These are phyloP conservation scores for Leccinellum albellum DNA, from an alignment of 768 basidiomycete genomes.

Conservation along the genomic window DNA sequence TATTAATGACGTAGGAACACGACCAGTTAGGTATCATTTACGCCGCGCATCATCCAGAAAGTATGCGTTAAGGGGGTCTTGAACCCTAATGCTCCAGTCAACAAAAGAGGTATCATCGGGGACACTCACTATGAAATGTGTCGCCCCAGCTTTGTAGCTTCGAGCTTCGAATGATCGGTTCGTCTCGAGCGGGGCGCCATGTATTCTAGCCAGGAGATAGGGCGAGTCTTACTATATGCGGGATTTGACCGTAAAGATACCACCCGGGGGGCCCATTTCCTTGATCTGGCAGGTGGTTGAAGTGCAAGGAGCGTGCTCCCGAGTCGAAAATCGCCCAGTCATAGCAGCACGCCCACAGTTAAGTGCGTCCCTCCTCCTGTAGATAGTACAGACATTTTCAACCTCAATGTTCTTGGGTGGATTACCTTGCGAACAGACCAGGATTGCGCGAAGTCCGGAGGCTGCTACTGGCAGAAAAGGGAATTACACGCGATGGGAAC, in stretches of 20 bases:
- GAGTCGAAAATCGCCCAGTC: background rate
- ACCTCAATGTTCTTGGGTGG: too few relatives aligned
- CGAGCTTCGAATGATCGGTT: background rate
- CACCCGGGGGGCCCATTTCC: background rate
- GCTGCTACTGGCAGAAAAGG: too few relatives aligned
- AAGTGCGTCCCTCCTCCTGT: too few relatives aligned
- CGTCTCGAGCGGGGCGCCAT: background rate
- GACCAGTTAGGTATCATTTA: too few relatives aligned
- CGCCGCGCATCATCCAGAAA: background rate
- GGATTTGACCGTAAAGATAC: background rate
- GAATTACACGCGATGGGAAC: background rate
- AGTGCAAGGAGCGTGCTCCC: background rate
- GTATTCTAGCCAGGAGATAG: background rate
- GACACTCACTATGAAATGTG: background rate
- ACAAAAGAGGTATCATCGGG: background rate
- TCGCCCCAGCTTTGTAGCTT: background rate
- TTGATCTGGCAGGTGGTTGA: background rate
- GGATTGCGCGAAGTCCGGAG: background rate
- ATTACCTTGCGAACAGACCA: background rate
- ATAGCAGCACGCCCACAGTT: background rate
- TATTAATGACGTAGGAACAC: background rate
- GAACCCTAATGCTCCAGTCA: background rate
- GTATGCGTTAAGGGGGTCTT: background rate
- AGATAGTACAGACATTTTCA: too few relatives aligned
- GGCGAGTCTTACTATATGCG: background rate